Evolutionary conservation across 1,284 basidiomycete genomes (phyloP).

Genomic region (Rhodotorula sp.): DNA sequence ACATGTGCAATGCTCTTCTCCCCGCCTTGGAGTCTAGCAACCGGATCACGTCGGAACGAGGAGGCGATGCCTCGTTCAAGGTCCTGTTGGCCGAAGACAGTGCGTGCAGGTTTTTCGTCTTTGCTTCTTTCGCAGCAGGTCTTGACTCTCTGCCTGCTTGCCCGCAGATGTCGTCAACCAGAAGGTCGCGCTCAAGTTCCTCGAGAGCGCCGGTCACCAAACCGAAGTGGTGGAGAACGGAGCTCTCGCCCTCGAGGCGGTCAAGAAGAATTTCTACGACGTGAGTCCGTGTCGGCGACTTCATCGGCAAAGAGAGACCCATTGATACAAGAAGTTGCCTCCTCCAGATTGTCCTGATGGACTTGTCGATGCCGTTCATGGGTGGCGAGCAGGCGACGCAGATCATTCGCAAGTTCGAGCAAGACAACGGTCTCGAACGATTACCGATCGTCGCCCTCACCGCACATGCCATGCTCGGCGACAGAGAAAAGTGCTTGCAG

Average conservation of each 20-base stretch:
- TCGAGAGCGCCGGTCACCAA: slow-evolving; percentile 93
- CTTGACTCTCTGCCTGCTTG: not conserved
- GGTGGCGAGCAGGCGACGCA: slow-evolving; percentile 72
- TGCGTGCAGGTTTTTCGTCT: slow-evolving; percentile 17
- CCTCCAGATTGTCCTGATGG: slow-evolving; percentile 66
- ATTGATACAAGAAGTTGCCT: not conserved
- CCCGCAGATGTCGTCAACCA: slow-evolving; percentile 80
- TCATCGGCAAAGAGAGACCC: no score
- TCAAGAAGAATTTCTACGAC: slow-evolving; percentile 71
- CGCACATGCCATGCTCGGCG: slow-evolving; percentile 77
- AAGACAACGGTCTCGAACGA: slow-evolving; percentile 64
- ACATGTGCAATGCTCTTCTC: slow-evolving; percentile 86
- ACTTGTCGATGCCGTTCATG: slow-evolving; percentile 97
- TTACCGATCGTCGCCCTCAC: slow-evolving; percentile 88
- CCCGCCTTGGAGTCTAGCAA: slow-evolving; percentile 79
- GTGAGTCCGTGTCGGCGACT: no score
- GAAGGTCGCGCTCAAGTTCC: slow-evolving; percentile 91
- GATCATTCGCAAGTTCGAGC: slow-evolving; percentile 68
- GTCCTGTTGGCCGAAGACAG: slow-evolving; percentile 96
- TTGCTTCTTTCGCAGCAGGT: no score
- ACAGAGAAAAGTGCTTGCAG: slow-evolving; percentile 85
- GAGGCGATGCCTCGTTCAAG: slow-evolving; percentile 75
- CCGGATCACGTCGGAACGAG: slow-evolving; percentile 42
- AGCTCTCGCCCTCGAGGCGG: slow-evolving; percentile 81
- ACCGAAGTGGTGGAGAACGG: slow-evolving; percentile 99